Evolutionary conservation across 352 stramenopile species (phyloP), one percentile per base, ranked within the genome.

Genomic region (Phytopythium oedochilum): DNA sequence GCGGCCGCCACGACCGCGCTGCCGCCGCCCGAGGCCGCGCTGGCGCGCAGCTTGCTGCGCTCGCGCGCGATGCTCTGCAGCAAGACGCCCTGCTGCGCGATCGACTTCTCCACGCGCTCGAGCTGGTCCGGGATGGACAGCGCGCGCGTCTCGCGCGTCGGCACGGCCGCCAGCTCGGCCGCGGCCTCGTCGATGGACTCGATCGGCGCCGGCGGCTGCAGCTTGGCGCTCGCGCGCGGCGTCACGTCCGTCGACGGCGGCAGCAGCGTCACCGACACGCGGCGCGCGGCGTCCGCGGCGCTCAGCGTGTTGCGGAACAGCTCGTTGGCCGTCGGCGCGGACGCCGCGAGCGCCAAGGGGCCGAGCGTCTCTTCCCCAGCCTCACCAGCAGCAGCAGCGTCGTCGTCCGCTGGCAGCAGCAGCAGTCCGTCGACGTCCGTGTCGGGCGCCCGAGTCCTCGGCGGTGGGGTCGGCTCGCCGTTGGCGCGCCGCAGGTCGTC

Each of bases 61-160:
- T 86, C 70, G 35, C 76, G 58, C n/a, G 81, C 47, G 50, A 89
- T 85, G 28, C 71, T 76, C 17, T 66, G 75, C 43, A 90, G 69
- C 47, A 90, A 56, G 28, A 66, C 69, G 46, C 81, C 73, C 46
- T 90, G 80, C 57, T 87, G 66, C 1, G 80, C 80, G 28, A 88
- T 84, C 20, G 75, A 86, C 29, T 69, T 66, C 59, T 88, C 75
- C 43, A 90, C 70, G 22, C 68, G 59, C 53, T 82, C 71, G 10
- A 83, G 55, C 29, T 74, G 68, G 46, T 83, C 70, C 5, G 75
- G 73, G 32, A 83, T 81, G 14, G 75, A 81, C 35, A 79, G 45
- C 3, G 75, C 76, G 14, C 75, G 70, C 31, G 68, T 12, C 17
- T 2, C 35, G 20, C 54, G 61, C 42, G 68, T 73, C 1, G 49